Evolutionary conservation across 176 grass and related monocot species (phyloP).

Genomic region (Cenchrus fungigraminus): DNA sequence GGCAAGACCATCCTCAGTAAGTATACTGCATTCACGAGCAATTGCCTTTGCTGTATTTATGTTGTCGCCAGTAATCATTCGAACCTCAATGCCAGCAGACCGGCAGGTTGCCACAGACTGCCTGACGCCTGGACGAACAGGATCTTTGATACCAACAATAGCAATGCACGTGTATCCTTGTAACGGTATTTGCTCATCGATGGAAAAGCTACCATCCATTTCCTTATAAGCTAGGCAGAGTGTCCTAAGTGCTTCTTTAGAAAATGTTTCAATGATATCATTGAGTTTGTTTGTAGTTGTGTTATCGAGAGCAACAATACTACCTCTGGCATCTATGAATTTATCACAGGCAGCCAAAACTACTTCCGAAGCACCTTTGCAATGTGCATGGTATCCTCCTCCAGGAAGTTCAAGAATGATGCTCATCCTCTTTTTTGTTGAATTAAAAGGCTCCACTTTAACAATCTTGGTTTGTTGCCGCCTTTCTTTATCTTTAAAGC

Average conservation of each 20-base stretch:
- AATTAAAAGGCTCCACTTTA: constrained; percentile 79
- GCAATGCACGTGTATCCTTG: constrained; percentile 68
- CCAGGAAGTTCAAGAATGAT: constrained; percentile 54
- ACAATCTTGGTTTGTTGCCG: constrained; percentile 45
- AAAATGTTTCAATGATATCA: constrained; percentile 59
- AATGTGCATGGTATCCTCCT: constrained; percentile 56
- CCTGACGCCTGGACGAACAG: constrained; percentile 55
- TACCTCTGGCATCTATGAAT: constrained; percentile 54
- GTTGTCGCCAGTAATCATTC: constrained; percentile 83
- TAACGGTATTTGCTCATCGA: constrained; percentile 50
- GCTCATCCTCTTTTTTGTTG: constrained; percentile 72
- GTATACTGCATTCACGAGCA: constrained; percentile 74
- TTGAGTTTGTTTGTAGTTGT: constrained; percentile 38
- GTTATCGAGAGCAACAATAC: constrained; percentile 48
- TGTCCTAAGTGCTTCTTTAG: constrained; percentile 66
- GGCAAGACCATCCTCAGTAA: constrained; percentile 67
- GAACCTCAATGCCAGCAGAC: constrained; percentile 65
- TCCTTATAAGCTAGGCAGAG: constrained; percentile 69
- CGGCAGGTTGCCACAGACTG: constrained; percentile 66
- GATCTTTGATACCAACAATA: constrained; percentile 82
- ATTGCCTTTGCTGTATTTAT: constrained; percentile 82
- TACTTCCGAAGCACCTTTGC: constrained; percentile 80
- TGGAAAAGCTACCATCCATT: constrained; percentile 41
- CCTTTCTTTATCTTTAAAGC: constrained; percentile 36
- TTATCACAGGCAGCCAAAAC: constrained; percentile 63